Evolutionary conservation across 495 filamentous ascomycete genomes (phyloP).

Genomic region (Pseudoneurospora amorphoporcata): DNA sequence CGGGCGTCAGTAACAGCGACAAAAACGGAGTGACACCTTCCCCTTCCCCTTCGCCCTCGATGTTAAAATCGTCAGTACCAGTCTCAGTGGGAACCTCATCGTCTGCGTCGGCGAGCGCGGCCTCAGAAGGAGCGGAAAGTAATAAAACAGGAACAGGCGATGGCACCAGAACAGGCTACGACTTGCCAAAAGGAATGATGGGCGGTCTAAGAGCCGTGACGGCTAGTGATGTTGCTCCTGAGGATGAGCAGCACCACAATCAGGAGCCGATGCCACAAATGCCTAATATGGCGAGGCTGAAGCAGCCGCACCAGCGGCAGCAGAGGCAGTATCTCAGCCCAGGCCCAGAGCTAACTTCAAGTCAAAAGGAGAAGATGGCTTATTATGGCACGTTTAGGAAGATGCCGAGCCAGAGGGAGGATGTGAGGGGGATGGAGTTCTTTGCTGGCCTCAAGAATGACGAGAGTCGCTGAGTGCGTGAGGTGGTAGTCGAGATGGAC

Average conservation of each 20-base stretch:
- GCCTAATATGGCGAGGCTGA: conserved; percentile 30
- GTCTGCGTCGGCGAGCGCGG: not conserved
- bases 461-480: not conserved
- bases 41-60: not conserved
- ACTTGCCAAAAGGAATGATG: not conserved
- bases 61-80: not conserved
- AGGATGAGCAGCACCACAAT: not conserved
- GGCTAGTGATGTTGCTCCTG: not conserved
- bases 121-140: not conserved
- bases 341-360: not conserved
- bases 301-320: conserved; percentile 38
- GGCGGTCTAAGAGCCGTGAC: not conserved
- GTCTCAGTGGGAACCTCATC: not conserved
- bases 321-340: conserved; percentile 28
- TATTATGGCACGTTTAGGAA: not conserved
- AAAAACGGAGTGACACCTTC: not conserved
- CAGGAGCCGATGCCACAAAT: not conserved
- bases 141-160: not conserved
- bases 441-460: not conserved
- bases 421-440: not conserved
- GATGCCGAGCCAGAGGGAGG: not conserved
- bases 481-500: not conserved
- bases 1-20: not conserved
- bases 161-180: not conserved
- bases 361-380: not conserved